A percentile compares a stretch with the other conserved stretches of the same genome.
Evolutionary conservation across 2,329 filamentous ascomycete species (phyloP).

Genomic region (Aspergillus clavatus): DNA sequence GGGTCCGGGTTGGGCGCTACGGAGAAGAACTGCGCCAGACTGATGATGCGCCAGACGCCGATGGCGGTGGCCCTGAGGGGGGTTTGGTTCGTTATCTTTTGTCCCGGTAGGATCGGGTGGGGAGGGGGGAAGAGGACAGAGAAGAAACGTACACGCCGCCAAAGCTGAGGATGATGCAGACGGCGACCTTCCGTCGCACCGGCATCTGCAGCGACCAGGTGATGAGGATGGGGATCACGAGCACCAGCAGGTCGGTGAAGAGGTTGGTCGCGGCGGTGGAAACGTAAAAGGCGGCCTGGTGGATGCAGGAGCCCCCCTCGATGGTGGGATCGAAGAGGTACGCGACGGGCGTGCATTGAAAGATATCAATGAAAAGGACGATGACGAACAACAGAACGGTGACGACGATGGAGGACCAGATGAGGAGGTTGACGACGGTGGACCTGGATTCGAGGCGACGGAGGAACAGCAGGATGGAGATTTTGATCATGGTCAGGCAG

Average conservation of each 20-base stretch:
- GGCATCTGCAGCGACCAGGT: slow-evolving; percentile 28
- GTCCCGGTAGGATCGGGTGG: background rate
- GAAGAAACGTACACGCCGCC: slow-evolving; percentile 26
- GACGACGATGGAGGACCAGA: slow-evolving; percentile 18
- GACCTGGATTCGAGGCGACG: slow-evolving; percentile 27
- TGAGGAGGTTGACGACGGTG: slow-evolving; percentile 15
- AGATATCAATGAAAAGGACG: slow-evolving; percentile 26
- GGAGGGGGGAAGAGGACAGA: too few species aligned
- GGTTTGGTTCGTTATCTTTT: background rate
- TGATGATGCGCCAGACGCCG: slow-evolving; percentile 26
- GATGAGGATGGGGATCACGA: slow-evolving; percentile 30
- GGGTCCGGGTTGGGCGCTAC: slow-evolving; percentile 9
- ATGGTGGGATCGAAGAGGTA: slow-evolving; percentile 21
- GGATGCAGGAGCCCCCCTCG: slow-evolving; percentile 22
- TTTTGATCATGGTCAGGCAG: slow-evolving; percentile 25
- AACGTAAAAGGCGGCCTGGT: slow-evolving; percentile 27
- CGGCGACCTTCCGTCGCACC: slow-evolving; percentile 24
- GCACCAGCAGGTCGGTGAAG: slow-evolving; percentile 29
- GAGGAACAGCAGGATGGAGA: slow-evolving; percentile 28
- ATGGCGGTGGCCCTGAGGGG: slow-evolving; percentile 22
- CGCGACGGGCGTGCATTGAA: slow-evolving; percentile 26
- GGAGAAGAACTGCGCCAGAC: slow-evolving; percentile 21
- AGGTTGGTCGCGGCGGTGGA: slow-evolving; percentile 24
- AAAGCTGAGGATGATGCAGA: slow-evolving; percentile 26
- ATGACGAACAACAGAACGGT: slow-evolving; percentile 19